Evolutionary conservation across 2,329 filamentous ascomycete species (phyloP), one percentile per base, ranked within the genome.

Genomic region (Plectosphaerella sp.): DNA sequence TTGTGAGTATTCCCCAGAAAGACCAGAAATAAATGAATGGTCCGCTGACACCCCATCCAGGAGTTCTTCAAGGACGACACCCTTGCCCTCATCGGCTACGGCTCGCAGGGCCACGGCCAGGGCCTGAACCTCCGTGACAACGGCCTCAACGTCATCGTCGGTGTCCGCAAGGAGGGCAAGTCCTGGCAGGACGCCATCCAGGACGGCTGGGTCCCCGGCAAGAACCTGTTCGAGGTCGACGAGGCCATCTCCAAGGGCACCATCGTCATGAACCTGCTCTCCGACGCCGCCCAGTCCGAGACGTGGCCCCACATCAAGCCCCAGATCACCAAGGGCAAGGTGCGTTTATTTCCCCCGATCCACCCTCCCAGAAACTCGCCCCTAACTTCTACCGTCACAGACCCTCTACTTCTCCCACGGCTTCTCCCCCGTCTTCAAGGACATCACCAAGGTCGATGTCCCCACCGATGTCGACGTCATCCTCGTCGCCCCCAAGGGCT

Each of bases 61-160:
- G 91, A 97, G 61, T 99, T 93, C 87, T 99, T 99, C 89, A 97
- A 97, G 86, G 85, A 99, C 79, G 94, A 99, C 77, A 97, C 93
- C 63, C 90, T 99, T 66, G 94, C 94, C 70, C 88, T 99, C 70
- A 99, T 99, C 75, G 94, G 94, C 73, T 99, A 99, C 78, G 94
- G 81, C 67, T 97, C 92, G 59, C 92, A 97, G 80, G 94, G 94
- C 67, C 94, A 99, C 83, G 94, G 94, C 64, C 94, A 99, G 81
- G 95, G 94, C 73, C 90, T 99, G 59, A 99, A 99, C 86, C 89
- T 99, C 72, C 93, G 94, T 77, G 94, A 99, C 85, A 97, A 99
- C 80, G 94, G 94, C 72, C 84, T 99, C 64, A 97, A 97, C 75
- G 94, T 99, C 77, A 97, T 99, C 71, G 83, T 99, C 67, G 94